phyloP scores from a whole-genome alignment of 805 yeast genomes.

The Citeromyces matritensis region DNA sequence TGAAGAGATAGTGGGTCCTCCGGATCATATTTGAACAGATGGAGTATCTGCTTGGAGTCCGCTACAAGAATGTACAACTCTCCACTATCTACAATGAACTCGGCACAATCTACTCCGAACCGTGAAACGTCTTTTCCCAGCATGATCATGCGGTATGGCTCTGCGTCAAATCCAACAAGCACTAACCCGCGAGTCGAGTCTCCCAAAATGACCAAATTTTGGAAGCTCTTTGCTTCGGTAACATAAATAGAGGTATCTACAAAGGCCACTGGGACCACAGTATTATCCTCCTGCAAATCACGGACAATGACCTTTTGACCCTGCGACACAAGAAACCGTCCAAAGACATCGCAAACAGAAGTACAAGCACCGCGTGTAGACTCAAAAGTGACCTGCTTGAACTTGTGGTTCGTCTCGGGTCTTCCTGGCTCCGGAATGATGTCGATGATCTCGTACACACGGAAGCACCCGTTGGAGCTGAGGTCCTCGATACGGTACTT shows the following conservation, averaged over 20 bases:
- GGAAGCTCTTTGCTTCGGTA: conserved; percentile 67
- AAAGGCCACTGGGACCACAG: conserved; percentile 88
- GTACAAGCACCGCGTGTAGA: conserved; percentile 76
- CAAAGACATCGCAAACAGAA: conserved; percentile 63
- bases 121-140: conserved; percentile 61
- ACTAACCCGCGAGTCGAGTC: conserved; percentile 69
- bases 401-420: conserved; percentile 71
- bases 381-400: conserved; percentile 61
- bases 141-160: conserved; percentile 76
- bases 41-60: conserved; percentile 54
- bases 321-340: conserved; percentile 71
- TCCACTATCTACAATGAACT: conserved; percentile 59
- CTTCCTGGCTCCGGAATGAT: conserved; percentile 81
- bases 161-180: conserved; percentile 84
- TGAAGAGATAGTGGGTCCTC: conserved; percentile 74
- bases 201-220: conserved; percentile 68
- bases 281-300: conserved; percentile 72
- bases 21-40: conserved; percentile 77
- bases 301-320: conserved; percentile 74
- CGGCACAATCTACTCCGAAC: conserved; percentile 56
- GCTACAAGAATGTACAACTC: conserved; percentile 53
- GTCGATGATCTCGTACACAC: conserved; percentile 59
- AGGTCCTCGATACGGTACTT: conserved; percentile 66
- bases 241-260: conserved; percentile 73
- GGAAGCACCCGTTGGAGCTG: conserved; percentile 65